Conservation (phyloP, 2,329 filamentous ascomycete genomes). For the Epichloe coenophiala region DNA sequence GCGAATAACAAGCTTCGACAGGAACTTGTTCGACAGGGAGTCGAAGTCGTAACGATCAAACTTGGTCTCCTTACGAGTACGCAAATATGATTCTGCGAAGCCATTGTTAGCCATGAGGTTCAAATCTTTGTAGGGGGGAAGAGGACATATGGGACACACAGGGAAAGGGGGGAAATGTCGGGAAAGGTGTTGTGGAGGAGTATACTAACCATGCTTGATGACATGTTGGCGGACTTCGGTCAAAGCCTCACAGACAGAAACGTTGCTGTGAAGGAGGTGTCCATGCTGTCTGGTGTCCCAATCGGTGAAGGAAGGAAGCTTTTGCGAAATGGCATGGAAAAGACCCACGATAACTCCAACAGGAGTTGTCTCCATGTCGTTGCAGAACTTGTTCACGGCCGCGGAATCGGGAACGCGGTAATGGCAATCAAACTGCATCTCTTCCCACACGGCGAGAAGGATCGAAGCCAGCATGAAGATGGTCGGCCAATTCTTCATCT, state of each 20-base stretch:
- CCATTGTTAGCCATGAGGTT: conserved; percentile 9
- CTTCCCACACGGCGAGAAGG: conserved; percentile 87
- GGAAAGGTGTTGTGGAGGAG: background rate
- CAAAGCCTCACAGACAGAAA: conserved; percentile 87
- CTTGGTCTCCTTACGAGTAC: conserved; percentile 62
- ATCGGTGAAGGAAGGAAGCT: conserved; percentile 81
- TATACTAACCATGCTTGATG: conserved; percentile 72
- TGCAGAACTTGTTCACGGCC: conserved; percentile 87
- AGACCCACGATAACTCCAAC: conserved; percentile 93
- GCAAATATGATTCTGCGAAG: conserved; percentile 68
- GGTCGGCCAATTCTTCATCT: conserved; percentile 96
- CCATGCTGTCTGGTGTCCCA: conserved; percentile 92
- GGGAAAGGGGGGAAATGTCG: background rate
- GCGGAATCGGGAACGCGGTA: conserved; percentile 79
- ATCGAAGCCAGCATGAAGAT: conserved; percentile 97
- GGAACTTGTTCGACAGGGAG: conserved; percentile 90
- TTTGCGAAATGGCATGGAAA: conserved; percentile 96
- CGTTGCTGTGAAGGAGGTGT: conserved; percentile 79
- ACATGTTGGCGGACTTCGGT: conserved; percentile 90
- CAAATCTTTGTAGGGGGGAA: no score
- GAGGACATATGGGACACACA: no score
- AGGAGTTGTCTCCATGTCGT: conserved; percentile 90
- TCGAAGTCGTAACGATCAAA: conserved; percentile 92
- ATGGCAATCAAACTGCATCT: conserved; percentile 98
- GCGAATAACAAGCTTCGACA: conserved; percentile 90